Percentiles rank a stretch among this genome's conserved stretches.
Evolutionary conservation across 176 grass and related monocot species (phyloP).

Genomic region (Musa itinerans): DNA sequence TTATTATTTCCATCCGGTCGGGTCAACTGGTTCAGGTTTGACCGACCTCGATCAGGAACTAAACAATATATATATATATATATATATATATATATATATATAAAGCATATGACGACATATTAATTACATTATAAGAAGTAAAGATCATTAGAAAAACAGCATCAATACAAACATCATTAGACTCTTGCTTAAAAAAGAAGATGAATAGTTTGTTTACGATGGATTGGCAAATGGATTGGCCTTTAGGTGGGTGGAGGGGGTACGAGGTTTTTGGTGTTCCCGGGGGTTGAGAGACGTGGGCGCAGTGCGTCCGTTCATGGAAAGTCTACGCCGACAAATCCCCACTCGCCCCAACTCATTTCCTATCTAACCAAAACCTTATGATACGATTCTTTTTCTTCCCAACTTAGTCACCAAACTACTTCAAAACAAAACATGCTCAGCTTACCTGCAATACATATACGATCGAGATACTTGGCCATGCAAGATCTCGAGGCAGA

Average conservation of each 20-base stretch:
- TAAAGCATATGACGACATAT: no score
- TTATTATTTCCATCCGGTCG: no score
- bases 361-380: neutral
- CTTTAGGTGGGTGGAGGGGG: slow-evolving; percentile 24
- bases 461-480: neutral
- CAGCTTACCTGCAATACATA: neutral
- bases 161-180: neutral
- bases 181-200: neutral
- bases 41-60: no score
- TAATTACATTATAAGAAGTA: no score
- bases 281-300: slow-evolving; percentile 38
- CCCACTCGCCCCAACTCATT: no score
- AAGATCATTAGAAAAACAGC: neutral
- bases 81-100: no score
- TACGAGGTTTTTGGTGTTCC: slow-evolving; percentile 54
- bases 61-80: no score
- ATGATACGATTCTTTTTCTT: neutral
- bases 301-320: slow-evolving; percentile 37
- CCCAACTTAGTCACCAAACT: neutral
- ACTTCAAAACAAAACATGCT: neutral
- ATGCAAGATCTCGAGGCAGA: neutral
- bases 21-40: no score
- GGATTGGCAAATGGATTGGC: slow-evolving; percentile 16
- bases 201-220: neutral
- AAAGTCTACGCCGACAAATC: slow-evolving; percentile 17